A percentile compares a stretch with the other conserved stretches of the same genome.
Evolutionary conservation across 1,139 yeast genomes (phyloP).

Genomic region (Pichia sp.): DNA sequence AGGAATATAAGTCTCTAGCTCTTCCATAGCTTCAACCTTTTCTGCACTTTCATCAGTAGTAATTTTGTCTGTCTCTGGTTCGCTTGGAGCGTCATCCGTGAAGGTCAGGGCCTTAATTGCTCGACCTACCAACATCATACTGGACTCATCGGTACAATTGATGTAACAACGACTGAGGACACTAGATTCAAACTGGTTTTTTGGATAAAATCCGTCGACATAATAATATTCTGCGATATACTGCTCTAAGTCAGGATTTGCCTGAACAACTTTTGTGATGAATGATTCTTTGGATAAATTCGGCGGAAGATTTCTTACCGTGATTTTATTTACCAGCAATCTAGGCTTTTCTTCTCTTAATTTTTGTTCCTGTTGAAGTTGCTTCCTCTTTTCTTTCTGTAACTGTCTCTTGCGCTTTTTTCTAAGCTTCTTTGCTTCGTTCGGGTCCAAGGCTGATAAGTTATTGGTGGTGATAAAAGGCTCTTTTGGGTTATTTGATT

Average conservation of each 20-base stretch:
- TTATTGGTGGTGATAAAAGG: not conserved
- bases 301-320: constrained; percentile 39
- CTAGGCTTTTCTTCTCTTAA: not conserved
- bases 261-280: constrained; percentile 15
- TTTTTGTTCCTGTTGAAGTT: not conserved
- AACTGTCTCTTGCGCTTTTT: constrained; percentile 2
- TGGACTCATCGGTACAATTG: constrained; percentile 20
- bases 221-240: constrained; percentile 30
- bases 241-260: constrained; percentile 6
- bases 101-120: constrained; percentile 16
- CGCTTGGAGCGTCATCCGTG: constrained; percentile 11
- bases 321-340: constrained; percentile 26
- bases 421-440: not conserved
- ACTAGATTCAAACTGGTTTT: constrained; percentile 22
- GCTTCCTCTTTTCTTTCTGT: constrained; percentile 3
- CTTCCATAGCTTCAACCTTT: constrained; percentile 1
- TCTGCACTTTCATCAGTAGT: not conserved
- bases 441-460: not conserved
- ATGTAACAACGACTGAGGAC: constrained; percentile 27
- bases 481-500: not conserved
- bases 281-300: constrained; percentile 31
- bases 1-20: constrained; percentile 16
- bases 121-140: constrained; percentile 17
- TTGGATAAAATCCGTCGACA: constrained; percentile 34
- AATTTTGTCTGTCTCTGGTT: not conserved